phyloP scores from a whole-genome alignment of 306 rosid genomes.

The Rosa chinensis region DNA sequence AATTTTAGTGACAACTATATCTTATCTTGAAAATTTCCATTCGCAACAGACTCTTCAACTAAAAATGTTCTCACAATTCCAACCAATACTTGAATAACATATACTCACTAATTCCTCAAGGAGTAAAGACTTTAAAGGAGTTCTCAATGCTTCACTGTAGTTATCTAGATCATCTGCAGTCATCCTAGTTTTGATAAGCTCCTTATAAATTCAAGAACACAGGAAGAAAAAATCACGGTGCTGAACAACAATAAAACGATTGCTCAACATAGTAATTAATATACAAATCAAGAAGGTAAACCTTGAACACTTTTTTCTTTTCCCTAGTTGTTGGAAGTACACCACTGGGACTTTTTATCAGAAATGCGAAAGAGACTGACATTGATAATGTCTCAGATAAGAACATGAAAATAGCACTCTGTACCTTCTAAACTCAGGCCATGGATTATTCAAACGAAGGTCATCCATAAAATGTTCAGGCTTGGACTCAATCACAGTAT shows the following conservation, averaged over 20 bases:
- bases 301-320: conserved; percentile 93
- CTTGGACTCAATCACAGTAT: conserved; percentile 88
- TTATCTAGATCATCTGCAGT: conserved; percentile 82
- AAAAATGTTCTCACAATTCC: background rate
- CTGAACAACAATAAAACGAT: conserved; percentile 10
- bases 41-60: background rate
- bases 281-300: conserved; percentile 31
- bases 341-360: conserved; percentile 59
- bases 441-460: conserved; percentile 93
- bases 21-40: background rate
- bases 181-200: conserved; percentile 70
- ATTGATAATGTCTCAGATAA: background rate
- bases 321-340: conserved; percentile 84
- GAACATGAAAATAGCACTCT: conserved; percentile 17
- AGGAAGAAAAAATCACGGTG: conserved; percentile 17
- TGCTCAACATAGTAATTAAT: background rate
- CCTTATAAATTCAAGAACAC: conserved; percentile 27
- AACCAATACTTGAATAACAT: background rate
- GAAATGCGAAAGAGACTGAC: conserved; percentile 3
- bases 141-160: conserved; percentile 87
- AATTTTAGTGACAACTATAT: background rate
- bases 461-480: conserved; percentile 98
- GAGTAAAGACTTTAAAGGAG: conserved; percentile 90
- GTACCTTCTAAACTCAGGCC: conserved; percentile 90
- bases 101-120: conserved; percentile 82